Percentiles rank a stretch among this genome's conserved stretches.
Conservation (phyloP, 2,329 filamentous ascomycete species). For the Kalaharituber pfeilii region DNA sequence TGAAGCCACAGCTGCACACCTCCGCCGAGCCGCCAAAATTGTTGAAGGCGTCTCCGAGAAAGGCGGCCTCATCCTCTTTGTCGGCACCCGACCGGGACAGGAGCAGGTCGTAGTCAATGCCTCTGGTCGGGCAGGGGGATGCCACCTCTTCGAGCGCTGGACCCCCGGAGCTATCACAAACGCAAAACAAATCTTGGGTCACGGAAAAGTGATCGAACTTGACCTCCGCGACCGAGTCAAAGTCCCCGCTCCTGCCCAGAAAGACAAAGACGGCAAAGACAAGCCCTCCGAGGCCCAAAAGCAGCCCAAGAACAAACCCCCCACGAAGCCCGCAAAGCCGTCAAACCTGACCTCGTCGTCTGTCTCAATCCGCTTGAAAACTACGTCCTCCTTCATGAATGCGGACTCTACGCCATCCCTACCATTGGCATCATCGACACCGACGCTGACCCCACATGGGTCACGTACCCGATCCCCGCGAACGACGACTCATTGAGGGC, state of each 20-base stretch:
- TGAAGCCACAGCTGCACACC: slow-evolving; percentile 70
- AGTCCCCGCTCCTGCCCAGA: no score
- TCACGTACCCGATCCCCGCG: slow-evolving; percentile 89
- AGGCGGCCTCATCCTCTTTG: slow-evolving; percentile 77
- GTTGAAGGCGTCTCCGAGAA: slow-evolving; percentile 70
- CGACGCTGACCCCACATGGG: slow-evolving; percentile 76
- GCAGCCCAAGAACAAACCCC: slow-evolving; percentile 9
- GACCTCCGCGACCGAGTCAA: slow-evolving; percentile 53
- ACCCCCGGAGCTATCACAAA: slow-evolving; percentile 85
- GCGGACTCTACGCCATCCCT: slow-evolving; percentile 68
- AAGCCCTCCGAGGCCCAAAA: slow-evolving; percentile 2
- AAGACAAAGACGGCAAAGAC: slow-evolving; percentile 12
- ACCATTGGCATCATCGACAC: slow-evolving; percentile 94
- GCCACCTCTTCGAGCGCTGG: slow-evolving; percentile 86
- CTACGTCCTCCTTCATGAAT: slow-evolving; percentile 77
- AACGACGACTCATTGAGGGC: slow-evolving; percentile 89
- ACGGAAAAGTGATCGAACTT: slow-evolving; percentile 54
- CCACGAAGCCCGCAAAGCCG: slow-evolving; percentile 39
- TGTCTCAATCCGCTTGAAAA: slow-evolving; percentile 90
- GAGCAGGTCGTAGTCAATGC: slow-evolving; percentile 64
- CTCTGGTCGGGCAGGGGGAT: slow-evolving; percentile 58
- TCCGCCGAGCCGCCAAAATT: slow-evolving; percentile 83
- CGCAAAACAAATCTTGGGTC: slow-evolving; percentile 67
- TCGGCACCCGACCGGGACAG: slow-evolving; percentile 70
- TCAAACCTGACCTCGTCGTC: slow-evolving; percentile 80